Evolutionary conservation across 1,284 basidiomycete genomes (phyloP).

Genomic region (Rhodotorula mucilaginosa): DNA sequence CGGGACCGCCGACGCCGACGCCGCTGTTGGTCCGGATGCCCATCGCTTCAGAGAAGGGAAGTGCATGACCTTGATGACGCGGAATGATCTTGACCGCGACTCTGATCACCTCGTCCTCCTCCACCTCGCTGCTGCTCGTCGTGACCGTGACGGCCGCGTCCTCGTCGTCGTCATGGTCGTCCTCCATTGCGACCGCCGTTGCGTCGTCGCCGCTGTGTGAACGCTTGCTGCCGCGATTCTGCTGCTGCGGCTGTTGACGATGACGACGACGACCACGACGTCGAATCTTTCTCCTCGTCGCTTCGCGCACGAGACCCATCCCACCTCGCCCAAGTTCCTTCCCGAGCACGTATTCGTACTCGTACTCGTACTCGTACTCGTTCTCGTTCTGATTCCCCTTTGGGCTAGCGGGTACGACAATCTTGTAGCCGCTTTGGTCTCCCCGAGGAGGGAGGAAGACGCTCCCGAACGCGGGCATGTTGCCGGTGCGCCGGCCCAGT

Average conservation of each 20-base stretch:
- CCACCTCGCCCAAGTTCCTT: slow-evolving; percentile 76
- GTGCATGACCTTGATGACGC: slow-evolving; percentile 15
- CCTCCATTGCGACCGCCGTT: not conserved
- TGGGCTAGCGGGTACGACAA: slow-evolving; percentile 9
- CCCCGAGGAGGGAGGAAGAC: slow-evolving; percentile 30
- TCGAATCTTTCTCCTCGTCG: slow-evolving; percentile 43
- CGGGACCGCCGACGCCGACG: not conserved
- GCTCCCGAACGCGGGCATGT: slow-evolving; percentile 4
- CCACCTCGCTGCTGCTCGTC: not conserved
- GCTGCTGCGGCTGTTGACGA: not conserved
- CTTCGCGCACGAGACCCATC: slow-evolving; percentile 80
- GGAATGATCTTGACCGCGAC: slow-evolving; percentile 26
- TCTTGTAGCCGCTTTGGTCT: slow-evolving; percentile 37
- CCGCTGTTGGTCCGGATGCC: not conserved
- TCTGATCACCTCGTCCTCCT: slow-evolving; percentile 8
- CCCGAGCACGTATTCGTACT: slow-evolving; percentile 68
- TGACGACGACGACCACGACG: not conserved
- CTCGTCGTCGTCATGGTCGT: slow-evolving; percentile 46
- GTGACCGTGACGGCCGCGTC: slow-evolving; percentile 40
- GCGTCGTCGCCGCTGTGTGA: not conserved
- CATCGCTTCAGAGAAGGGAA: slow-evolving; percentile 1
- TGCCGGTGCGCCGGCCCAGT: no score
- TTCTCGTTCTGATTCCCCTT: no score
- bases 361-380: slow-evolving; percentile 55
- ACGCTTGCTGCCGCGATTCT: not conserved